These are phyloP conservation scores for Psilocybe cyanescens DNA, from an alignment of 768 basidiomycete genomes.

Conservation along the genomic window DNA sequence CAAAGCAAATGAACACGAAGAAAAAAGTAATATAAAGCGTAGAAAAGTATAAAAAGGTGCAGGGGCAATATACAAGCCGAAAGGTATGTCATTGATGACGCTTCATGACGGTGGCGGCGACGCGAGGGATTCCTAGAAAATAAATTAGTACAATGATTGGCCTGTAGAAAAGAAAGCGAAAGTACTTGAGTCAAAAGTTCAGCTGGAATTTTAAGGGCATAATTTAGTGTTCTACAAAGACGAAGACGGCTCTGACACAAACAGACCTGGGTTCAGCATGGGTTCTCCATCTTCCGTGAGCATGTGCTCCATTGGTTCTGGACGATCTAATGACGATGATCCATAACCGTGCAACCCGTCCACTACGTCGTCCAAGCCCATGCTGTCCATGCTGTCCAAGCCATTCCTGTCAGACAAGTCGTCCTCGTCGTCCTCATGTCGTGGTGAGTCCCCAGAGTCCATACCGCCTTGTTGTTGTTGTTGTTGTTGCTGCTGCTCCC, in stretches of 20 bases:
- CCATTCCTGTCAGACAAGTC: slow-evolving; percentile 1
- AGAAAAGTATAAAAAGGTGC: neutral
- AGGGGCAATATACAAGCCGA: neutral
- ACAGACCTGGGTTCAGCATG: slow-evolving; percentile 70
- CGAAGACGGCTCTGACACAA: neutral
- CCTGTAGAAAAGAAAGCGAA: neutral
- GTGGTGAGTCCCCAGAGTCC: neutral
- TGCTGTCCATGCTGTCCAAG: slow-evolving; percentile 6
- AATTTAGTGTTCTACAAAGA: neutral
- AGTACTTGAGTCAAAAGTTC: slow-evolving; percentile 64
- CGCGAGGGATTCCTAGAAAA: slow-evolving; percentile 61
- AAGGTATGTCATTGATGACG: slow-evolving; percentile 33
- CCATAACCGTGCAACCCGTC: slow-evolving; percentile 33
- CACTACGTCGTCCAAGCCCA: slow-evolving; percentile 18
- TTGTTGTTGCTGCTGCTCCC: neutral
- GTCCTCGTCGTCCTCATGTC: neutral
- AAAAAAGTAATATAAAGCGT: neutral
- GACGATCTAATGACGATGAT: slow-evolving; percentile 32
- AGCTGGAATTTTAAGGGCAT: slow-evolving; percentile 35
- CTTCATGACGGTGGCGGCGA: slow-evolving; percentile 64
- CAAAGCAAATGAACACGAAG: neutral
- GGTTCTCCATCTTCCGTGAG: slow-evolving; percentile 67
- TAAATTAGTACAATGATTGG: neutral
- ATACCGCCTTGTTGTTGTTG: neutral
- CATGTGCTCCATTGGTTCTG: slow-evolving; percentile 55